A percentile compares a stretch with the other conserved stretches of the same genome.
phyloP scores from a whole-genome alignment of 2,329 filamentous ascomycete species.

The Apiospora aurea region DNA sequence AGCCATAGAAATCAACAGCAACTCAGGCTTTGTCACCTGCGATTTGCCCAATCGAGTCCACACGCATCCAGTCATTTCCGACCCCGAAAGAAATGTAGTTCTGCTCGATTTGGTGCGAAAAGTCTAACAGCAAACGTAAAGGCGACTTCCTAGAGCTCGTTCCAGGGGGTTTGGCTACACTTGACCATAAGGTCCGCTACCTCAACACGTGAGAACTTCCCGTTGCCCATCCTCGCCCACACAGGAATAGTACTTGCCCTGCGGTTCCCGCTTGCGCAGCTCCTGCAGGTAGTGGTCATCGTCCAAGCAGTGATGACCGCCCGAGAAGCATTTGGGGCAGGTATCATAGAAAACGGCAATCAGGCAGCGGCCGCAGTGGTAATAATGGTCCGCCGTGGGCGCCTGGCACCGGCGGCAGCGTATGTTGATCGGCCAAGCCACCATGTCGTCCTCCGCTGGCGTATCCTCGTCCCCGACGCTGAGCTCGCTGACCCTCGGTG shows the following conservation, averaged over 20 bases:
- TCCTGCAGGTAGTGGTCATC: background rate
- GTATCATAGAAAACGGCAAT: background rate
- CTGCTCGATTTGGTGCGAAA: too few species aligned
- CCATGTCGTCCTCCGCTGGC: background rate
- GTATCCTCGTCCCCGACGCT: background rate
- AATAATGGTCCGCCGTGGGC: background rate
- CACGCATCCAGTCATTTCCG: too few species aligned
- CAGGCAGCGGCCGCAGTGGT: background rate
- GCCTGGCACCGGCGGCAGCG: background rate
- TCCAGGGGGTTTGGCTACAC: too few species aligned
- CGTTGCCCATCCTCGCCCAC: background rate
- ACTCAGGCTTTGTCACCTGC: too few species aligned
- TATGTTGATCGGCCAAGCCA: background rate
- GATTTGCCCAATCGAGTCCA: too few species aligned
- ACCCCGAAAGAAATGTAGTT: too few species aligned
- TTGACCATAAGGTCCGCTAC: background rate
- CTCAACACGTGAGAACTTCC: background rate
- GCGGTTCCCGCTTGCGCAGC: background rate
- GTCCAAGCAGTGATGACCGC: background rate
- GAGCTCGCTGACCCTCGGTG: background rate
- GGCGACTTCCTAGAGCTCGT: too few species aligned
- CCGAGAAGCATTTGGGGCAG: background rate
- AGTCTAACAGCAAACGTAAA: too few species aligned
- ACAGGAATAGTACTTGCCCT: background rate
- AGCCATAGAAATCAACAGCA: too few species aligned